These are phyloP conservation scores for Sarcodon aspratus DNA, from an alignment of 768 basidiomycete species.

Conservation along the genomic window DNA sequence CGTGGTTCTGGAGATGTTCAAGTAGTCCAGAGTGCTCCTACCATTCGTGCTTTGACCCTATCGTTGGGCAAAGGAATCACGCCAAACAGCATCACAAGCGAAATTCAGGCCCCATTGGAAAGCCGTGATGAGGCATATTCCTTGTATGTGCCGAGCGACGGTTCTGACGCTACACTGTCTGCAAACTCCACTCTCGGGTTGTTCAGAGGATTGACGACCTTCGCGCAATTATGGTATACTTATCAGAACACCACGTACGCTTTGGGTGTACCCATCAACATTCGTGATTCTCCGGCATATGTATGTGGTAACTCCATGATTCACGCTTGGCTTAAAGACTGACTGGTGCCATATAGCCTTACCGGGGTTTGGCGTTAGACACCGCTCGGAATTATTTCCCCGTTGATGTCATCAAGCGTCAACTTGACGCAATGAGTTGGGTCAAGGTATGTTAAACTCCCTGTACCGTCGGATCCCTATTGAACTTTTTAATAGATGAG, in stretches of 20 bases:
- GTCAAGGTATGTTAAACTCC: constrained; percentile 25
- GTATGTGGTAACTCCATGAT: constrained; percentile 23
- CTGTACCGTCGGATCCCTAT: neutral
- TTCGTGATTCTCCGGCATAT: constrained; percentile 56
- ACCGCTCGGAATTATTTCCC: constrained; percentile 69
- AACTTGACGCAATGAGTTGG: constrained; percentile 64
- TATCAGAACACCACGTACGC: constrained; percentile 35
- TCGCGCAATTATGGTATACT: constrained; percentile 54
- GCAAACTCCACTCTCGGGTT: constrained; percentile 61
- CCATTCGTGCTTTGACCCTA: constrained; percentile 32
- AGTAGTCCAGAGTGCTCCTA: constrained; percentile 26
- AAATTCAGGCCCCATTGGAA: constrained; percentile 38
- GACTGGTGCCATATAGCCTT: constrained; percentile 31
- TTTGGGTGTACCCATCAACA: constrained; percentile 42
- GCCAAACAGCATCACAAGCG: constrained; percentile 34
- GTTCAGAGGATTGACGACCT: constrained; percentile 67
- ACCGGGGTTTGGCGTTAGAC: constrained; percentile 73
- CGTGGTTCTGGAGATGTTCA: constrained; percentile 38
- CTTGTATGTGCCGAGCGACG: constrained; percentile 41
- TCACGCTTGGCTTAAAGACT: neutral
- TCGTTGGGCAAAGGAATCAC: constrained; percentile 20
- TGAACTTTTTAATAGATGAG: constrained; percentile 25
- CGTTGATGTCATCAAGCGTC: constrained; percentile 47
- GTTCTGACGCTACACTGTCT: constrained; percentile 37
- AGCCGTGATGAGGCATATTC: constrained; percentile 49